Conservation (phyloP, 2,329 filamentous ascomycete species). For the Penicillium rolfsii region DNA sequence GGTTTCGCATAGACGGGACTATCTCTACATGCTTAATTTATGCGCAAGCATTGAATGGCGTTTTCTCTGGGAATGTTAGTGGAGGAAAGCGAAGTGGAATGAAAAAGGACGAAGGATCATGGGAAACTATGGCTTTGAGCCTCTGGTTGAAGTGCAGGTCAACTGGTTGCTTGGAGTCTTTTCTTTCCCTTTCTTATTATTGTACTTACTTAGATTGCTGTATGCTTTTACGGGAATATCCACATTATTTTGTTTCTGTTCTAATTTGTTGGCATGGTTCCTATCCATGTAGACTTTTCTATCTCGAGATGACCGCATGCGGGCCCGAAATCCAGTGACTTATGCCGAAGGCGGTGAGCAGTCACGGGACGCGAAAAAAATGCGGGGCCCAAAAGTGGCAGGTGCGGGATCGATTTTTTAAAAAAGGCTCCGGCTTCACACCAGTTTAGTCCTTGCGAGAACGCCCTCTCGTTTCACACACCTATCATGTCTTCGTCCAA, state of each 20-base stretch:
- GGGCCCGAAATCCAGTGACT: not conserved
- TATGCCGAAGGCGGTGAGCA: constrained; percentile 23
- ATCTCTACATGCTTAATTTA: constrained; percentile 24
- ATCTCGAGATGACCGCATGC: not conserved
- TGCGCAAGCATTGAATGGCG: constrained; percentile 44
- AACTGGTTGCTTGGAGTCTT: constrained; percentile 24
- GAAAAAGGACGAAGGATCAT: constrained; percentile 3
- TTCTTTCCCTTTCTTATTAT: constrained; percentile 17
- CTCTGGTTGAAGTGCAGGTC: constrained; percentile 49
- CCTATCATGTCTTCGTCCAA: constrained; percentile 65
- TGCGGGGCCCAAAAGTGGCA: constrained; percentile 30
- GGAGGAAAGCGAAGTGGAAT: constrained; percentile 10
- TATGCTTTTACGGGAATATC: constrained; percentile 21
- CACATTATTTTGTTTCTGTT: constrained; percentile 17
- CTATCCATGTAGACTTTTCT: too few species aligned
- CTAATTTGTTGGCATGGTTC: not conserved
- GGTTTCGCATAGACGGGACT: constrained; percentile 76
- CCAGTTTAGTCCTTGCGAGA: constrained; percentile 12
- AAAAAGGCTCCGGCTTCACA: constrained; percentile 16
- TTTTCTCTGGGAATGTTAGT: constrained; percentile 30
- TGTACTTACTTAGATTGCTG: constrained; percentile 31
- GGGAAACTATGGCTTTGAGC: constrained; percentile 17
- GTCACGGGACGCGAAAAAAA: constrained; percentile 32
- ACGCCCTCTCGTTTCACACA: constrained; percentile 12
- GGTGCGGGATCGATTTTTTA: constrained; percentile 30